A percentile compares a stretch with the other conserved stretches of the same genome.
Conservation (phyloP, 345 rosid genomes). For the Populus tremula region DNA sequence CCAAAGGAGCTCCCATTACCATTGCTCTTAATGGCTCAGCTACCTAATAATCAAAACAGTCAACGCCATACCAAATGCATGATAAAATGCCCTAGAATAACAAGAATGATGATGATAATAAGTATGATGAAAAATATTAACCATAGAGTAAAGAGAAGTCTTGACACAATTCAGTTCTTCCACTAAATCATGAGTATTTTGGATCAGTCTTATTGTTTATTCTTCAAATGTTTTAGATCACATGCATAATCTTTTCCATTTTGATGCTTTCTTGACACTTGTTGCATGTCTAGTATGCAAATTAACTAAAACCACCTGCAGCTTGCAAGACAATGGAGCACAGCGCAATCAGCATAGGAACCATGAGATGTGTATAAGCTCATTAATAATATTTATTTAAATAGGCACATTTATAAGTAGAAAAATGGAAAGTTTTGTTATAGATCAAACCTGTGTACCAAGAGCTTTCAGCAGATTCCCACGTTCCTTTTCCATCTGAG, state of each 20-base stretch:
- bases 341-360: neutral
- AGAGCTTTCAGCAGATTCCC: conserved; percentile 76
- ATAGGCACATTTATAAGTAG: neutral
- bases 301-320: neutral
- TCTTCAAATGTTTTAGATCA: neutral
- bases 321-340: neutral
- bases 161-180: neutral
- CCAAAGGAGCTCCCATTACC: conserved; percentile 92
- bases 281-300: neutral
- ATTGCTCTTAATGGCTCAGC: conserved; percentile 94
- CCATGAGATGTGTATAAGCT: neutral
- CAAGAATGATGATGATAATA: neutral
- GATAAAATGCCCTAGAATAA: neutral
- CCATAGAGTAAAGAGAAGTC: neutral
- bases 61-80: conserved; percentile 17
- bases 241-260: neutral
- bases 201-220: neutral
- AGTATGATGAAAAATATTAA: neutral
- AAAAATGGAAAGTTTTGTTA: neutral
- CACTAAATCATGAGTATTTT: neutral
- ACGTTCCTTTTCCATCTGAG: conserved; percentile 86
- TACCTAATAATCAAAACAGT: conserved; percentile 47
- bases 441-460: conserved; percentile 76
- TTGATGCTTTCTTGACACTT: neutral
- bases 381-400: neutral